These are phyloP conservation scores for Penicillium desertorum DNA, from an alignment of 495 filamentous ascomycete species.

Conservation along the genomic window DNA sequence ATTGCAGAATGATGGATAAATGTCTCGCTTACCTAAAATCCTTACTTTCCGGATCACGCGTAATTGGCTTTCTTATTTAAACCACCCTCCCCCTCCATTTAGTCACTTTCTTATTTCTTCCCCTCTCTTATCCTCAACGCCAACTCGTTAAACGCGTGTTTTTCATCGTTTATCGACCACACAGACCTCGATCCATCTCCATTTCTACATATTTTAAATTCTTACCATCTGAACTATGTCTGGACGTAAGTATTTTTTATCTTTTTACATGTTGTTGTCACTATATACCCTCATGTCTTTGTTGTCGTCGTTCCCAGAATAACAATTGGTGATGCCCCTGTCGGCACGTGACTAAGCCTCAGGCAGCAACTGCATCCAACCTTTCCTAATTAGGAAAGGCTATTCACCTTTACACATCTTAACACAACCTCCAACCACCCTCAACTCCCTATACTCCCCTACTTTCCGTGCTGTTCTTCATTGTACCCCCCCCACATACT, in stretches of 20 bases:
- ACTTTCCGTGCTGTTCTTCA: background rate
- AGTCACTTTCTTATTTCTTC: constrained; percentile 20
- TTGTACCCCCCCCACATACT: background rate
- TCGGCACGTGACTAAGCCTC: constrained; percentile 8
- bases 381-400: constrained; percentile 13
- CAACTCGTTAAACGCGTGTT: constrained; percentile 31
- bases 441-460: background rate
- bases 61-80: constrained; percentile 31
- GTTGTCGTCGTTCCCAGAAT: background rate
- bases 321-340: constrained; percentile 8
- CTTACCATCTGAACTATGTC: constrained; percentile 64
- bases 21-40: constrained; percentile 27
- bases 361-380: constrained; percentile 10
- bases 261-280: constrained; percentile 12
- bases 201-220: constrained; percentile 4
- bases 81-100: constrained; percentile 22
- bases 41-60: constrained; percentile 26
- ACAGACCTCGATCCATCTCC: constrained; percentile 12
- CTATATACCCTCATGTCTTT: constrained; percentile 22
- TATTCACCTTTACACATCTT: background rate
- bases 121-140: constrained; percentile 21
- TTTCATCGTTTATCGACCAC: constrained; percentile 25
- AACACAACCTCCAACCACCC: constrained; percentile 9
- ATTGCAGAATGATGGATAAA: constrained; percentile 36
- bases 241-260: constrained; percentile 76